Evolutionary conservation across 306 rosid genomes (phyloP), one percentile per base, ranked within the genome.

Genomic region (Carpinus fangiana): DNA sequence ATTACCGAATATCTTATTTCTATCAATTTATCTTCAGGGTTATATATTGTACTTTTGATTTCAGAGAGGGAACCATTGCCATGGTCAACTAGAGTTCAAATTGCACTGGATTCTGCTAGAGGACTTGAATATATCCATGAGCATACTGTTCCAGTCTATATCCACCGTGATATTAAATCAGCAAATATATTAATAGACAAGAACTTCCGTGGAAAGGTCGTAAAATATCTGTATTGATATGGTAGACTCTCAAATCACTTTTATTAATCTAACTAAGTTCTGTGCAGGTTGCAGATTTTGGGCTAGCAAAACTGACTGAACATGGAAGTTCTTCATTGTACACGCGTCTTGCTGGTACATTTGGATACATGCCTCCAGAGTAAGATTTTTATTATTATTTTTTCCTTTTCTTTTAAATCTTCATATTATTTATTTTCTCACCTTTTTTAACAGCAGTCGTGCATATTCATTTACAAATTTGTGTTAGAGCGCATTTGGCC

Each of bases 301-400:
- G 97, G 56, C 84, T 90, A 23, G 53, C 97, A 71, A 88, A 79
- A 78, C 75, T 90, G 81, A 82, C 88, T 8, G 93, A 90, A 82
- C 84, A 82, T 71, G 93, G 89, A 60, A 88, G 83, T 70, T 51
- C 78, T 75, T 92, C 94, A 18, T 54, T 87, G 73, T 90, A 82
- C 34, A 82, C 94, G 5, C 91, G 90, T 80, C 93, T 90, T 53
- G 94, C 84, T 46, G 97, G 97, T n/a, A 90, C 94, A 28, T 92
- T 92, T 56, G 97, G 94, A 45, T 92, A 90, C 75, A 90, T 90
- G 94, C 85, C 97, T 62, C 94, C 93, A 4, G 94, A 92, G 97
- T 88, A 85, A 45, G 91, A 76, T 69, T 56, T 57, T 66, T n/a
- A 62, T 73, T 18, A 11, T 23, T 59, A 59, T 60, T 1, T 12